phyloP scores from a whole-genome alignment of 345 rosid genomes.

The Moricandia moricandioides region DNA sequence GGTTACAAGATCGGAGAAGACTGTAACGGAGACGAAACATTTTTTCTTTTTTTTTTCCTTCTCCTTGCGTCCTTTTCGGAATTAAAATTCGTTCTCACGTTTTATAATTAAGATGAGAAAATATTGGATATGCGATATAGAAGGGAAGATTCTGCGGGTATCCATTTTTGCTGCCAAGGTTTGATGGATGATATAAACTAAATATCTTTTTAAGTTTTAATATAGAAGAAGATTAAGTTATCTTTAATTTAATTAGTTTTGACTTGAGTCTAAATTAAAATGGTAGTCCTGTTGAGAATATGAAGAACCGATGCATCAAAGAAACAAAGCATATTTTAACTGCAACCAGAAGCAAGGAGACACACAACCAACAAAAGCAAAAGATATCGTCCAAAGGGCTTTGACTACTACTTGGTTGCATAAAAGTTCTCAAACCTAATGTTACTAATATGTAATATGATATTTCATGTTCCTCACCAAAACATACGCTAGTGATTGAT shows the following conservation, averaged over 20 bases:
- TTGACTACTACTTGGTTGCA: constrained; percentile 30
- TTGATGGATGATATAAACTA: not conserved
- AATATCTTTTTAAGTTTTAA: not conserved
- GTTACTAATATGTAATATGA: constrained; percentile 19
- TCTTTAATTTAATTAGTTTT: not conserved
- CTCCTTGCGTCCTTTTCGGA: constrained; percentile 24
- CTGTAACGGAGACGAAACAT: constrained; percentile 57
- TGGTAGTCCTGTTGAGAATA: not conserved
- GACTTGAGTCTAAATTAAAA: not conserved
- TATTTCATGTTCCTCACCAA: constrained; percentile 21
- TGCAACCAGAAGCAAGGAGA: constrained; percentile 15
- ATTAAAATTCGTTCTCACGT: not conserved
- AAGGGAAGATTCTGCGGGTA: constrained; percentile 24
- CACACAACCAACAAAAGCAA: constrained; percentile 19
- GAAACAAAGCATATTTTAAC: not conserved
- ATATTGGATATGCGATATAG: constrained; percentile 34
- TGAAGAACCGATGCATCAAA: constrained; percentile 11
- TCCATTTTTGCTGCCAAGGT: not conserved
- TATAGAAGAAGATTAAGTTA: not conserved
- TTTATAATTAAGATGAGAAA: not conserved
- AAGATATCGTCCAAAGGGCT: constrained; percentile 18
- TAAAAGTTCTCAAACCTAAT: constrained; percentile 25
- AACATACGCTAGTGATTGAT: constrained; percentile 8
- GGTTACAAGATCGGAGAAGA: constrained; percentile 41
- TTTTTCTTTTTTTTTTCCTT: not conserved